Conservation (phyloP, 2,329 filamentous ascomycete species). For the Cytospora chrysosperma region DNA sequence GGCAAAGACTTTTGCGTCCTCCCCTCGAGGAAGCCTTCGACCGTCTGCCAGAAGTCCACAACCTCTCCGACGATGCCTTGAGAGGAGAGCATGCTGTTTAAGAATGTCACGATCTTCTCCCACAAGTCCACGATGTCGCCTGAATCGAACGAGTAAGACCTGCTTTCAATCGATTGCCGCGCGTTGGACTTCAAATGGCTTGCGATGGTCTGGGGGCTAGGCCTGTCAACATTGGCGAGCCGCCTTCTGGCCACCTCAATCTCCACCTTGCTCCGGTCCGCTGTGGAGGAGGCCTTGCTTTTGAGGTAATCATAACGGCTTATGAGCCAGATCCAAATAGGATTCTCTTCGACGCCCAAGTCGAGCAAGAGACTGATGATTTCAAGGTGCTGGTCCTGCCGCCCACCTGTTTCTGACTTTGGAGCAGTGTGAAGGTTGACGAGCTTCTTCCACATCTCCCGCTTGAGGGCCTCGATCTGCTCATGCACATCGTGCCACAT, state of each 20-base stretch:
- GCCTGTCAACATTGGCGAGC: constrained; percentile 72
- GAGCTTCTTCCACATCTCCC: constrained; percentile 82
- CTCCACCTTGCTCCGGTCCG: constrained; percentile 85
- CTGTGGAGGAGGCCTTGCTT: constrained; percentile 74
- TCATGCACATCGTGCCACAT: constrained; percentile 95
- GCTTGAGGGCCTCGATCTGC: constrained; percentile 83
- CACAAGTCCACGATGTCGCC: constrained; percentile 83
- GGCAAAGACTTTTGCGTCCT: constrained; percentile 79
- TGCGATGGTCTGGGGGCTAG: constrained; percentile 66
- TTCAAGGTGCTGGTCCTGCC: constrained; percentile 86
- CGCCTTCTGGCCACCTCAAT: constrained; percentile 86
- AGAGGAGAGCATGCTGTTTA: constrained; percentile 72
- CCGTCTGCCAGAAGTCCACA: constrained; percentile 89
- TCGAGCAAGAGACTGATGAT: constrained; percentile 88
- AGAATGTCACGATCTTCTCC: constrained; percentile 79
- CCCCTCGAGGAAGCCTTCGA: constrained; percentile 85
- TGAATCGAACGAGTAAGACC: constrained; percentile 68
- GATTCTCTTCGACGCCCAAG: constrained; percentile 90
- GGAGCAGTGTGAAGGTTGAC: constrained; percentile 63
- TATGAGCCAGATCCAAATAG: constrained; percentile 93
- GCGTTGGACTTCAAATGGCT: constrained; percentile 73
- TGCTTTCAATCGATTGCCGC: constrained; percentile 63
- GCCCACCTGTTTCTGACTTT: constrained; percentile 47
- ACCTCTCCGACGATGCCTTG: constrained; percentile 86
- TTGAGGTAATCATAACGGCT: constrained; percentile 89